Conservation (phyloP, 768 basidiomycete genomes). For the Leccinum subgranulosum region DNA sequence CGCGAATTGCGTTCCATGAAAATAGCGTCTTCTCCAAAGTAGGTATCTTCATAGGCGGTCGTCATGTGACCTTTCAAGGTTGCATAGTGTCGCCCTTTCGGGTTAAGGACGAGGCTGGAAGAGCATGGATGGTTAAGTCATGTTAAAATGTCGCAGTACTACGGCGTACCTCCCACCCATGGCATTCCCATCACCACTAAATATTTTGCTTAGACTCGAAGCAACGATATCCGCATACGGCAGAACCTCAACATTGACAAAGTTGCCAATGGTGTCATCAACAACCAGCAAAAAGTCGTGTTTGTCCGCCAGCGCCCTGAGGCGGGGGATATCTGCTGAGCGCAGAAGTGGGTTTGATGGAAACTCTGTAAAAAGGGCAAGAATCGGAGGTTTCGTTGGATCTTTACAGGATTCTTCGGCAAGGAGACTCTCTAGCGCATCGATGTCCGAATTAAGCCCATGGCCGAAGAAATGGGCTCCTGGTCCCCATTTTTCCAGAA, state of each 20-base stretch:
- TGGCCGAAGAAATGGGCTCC: constrained; percentile 87
- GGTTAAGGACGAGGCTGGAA: constrained; percentile 82
- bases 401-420: constrained; percentile 38
- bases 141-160: background rate
- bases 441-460: constrained; percentile 74
- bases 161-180: constrained; percentile 91
- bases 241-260: constrained; percentile 88
- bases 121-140: background rate
- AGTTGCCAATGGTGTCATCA: constrained; percentile 95
- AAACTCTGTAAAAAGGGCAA: constrained; percentile 89
- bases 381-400: constrained; percentile 52
- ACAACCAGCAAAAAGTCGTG: constrained; percentile 86
- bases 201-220: constrained; percentile 90
- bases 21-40: constrained; percentile 88
- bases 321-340: constrained; percentile 70
- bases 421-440: constrained; percentile 65
- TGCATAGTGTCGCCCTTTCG: constrained; percentile 64
- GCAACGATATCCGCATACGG: constrained; percentile 87
- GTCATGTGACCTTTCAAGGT: constrained; percentile 59
- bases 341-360: constrained; percentile 93
- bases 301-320: constrained; percentile 80
- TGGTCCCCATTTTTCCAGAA: constrained; percentile 94
- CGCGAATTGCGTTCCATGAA: constrained; percentile 99
- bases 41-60: constrained; percentile 73
- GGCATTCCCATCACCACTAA: constrained; percentile 91